phyloP scores from a whole-genome alignment of 441 rosid species.

The Codiaeum variegatum region DNA sequence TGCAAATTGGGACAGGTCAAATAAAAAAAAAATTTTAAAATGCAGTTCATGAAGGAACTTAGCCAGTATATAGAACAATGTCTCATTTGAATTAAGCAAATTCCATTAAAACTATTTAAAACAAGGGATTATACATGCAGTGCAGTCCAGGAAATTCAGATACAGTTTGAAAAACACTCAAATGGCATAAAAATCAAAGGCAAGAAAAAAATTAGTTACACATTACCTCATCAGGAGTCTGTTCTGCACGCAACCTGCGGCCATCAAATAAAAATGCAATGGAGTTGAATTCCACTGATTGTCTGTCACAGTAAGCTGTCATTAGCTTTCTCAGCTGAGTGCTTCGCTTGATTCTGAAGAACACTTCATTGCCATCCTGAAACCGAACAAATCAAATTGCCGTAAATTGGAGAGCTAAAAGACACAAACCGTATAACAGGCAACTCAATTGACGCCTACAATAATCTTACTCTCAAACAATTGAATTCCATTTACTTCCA shows the following conservation, averaged over 20 bases:
- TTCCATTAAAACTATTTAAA: background rate
- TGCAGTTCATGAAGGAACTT: background rate
- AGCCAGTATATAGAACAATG: background rate
- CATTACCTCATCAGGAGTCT: constrained; percentile 76
- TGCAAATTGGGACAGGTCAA: background rate
- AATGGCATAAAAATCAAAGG: background rate
- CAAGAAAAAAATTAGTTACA: too few species aligned
- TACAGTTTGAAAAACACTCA: background rate
- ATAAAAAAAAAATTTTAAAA: too few species aligned
- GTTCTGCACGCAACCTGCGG: constrained; percentile 57
- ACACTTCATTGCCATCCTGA: constrained; percentile 67
- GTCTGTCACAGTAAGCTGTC: constrained; percentile 64
- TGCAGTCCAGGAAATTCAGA: background rate
- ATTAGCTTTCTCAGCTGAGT: constrained; percentile 65
- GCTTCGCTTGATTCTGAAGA: constrained; percentile 63
- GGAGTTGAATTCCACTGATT: constrained; percentile 57
- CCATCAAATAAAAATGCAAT: constrained; percentile 71
- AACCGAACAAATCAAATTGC: background rate
- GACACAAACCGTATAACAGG: background rate
- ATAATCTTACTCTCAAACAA: background rate
- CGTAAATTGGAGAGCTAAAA: background rate
- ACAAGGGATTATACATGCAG: background rate
- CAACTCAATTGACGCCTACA: background rate
- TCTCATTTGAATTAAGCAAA: background rate
- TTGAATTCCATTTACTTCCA: background rate